Conservation (phyloP, 225 moss, liverwort and hornwort species). For the Pleurozium schreberi region DNA sequence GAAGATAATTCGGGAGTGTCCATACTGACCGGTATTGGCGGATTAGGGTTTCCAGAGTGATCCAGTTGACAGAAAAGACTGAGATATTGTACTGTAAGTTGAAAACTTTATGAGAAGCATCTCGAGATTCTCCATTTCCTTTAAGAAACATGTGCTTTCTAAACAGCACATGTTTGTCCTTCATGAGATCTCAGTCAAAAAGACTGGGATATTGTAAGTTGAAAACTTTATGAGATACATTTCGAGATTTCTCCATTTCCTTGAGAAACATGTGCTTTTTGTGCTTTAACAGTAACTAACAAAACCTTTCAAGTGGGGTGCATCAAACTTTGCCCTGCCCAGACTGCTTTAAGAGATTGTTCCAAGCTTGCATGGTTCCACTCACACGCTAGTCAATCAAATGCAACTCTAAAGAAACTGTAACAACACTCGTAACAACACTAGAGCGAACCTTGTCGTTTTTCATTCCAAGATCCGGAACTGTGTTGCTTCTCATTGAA, state of each 20-base stretch:
- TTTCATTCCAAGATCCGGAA: no score
- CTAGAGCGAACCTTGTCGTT: no score
- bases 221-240: not conserved
- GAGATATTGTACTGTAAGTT: no score
- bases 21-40: not conserved
- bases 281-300: not conserved
- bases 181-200: no score
- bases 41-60: not conserved
- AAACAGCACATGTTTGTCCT: not conserved
- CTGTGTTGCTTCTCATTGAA: no score
- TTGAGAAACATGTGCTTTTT: no score
- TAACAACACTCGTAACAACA: no score
- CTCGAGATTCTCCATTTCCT: not conserved
- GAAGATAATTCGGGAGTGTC: not conserved
- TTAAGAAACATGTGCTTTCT: not conserved
- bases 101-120: no score
- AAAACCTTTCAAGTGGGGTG: not conserved
- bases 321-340: slow-evolving; percentile 37
- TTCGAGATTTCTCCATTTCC: not conserved
- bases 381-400: not conserved
- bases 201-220: no score
- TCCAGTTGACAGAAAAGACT: not conserved
- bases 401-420: not conserved
- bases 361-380: slow-evolving; percentile 18
- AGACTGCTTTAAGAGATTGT: slow-evolving; percentile 55